Evolutionary conservation across 805 yeast genomes (phyloP).

Genomic region (Wickerhamomyces subpelliculosus): DNA sequence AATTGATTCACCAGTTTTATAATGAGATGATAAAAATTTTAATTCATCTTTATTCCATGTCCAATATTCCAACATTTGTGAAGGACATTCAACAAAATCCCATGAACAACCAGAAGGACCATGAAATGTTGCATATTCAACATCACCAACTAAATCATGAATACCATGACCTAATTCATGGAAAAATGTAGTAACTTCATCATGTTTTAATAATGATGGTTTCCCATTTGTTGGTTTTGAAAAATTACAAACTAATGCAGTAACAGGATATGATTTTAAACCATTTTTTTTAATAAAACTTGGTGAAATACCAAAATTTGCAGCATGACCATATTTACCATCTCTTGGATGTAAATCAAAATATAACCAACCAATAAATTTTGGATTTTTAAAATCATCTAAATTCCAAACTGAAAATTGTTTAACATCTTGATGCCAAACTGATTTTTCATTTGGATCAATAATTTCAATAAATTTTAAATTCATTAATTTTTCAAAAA

Average conservation of each 20-base stretch:
- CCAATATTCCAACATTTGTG: slow-evolving; percentile 86
- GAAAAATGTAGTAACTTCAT: slow-evolving; percentile 77
- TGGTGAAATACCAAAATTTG: slow-evolving; percentile 63
- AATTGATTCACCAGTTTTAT: slow-evolving; percentile 47
- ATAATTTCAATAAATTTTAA: slow-evolving; percentile 54
- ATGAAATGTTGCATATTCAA: slow-evolving; percentile 59
- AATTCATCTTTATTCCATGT: slow-evolving; percentile 69
- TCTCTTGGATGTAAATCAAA: slow-evolving; percentile 81
- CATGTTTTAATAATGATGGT: slow-evolving; percentile 71
- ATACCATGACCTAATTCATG: slow-evolving; percentile 90
- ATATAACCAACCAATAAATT: slow-evolving; percentile 71
- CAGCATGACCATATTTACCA: slow-evolving; percentile 87
- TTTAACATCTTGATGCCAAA: slow-evolving; percentile 78
- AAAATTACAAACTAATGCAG: slow-evolving; percentile 80
- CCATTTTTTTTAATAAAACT: slow-evolving; percentile 48
- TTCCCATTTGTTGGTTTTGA: slow-evolving; percentile 63
- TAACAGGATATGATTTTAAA: slow-evolving; percentile 52
- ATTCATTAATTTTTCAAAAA: slow-evolving; percentile 65
- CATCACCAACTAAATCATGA: slow-evolving; percentile 66
- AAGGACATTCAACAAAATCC: slow-evolving; percentile 90
- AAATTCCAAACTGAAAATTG: slow-evolving; percentile 66
- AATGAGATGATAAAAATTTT: slow-evolving; percentile 57
- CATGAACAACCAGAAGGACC: slow-evolving; percentile 70
- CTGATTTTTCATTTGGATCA: slow-evolving; percentile 31
- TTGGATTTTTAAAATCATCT: slow-evolving; percentile 41